Base-by-base conservation (phyloP, 768 basidiomycete species). In the Macrolepiota dolichaula region DNA sequence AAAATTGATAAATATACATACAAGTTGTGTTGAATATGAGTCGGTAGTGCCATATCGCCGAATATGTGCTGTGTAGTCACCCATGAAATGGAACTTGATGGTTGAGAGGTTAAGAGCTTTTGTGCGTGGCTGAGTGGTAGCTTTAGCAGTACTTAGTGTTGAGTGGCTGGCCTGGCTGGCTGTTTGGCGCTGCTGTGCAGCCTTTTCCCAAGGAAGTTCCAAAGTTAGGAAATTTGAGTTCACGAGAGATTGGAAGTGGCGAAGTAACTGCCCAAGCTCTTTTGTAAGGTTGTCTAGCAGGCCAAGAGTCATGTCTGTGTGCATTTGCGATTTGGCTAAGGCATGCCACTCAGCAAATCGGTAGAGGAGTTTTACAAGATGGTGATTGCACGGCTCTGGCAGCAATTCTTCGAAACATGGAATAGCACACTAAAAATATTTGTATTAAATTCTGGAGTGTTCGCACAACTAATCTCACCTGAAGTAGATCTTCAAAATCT, bases 341-440 rank as follows among this genome's bases (percentile, higher is more conserved):
- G 67, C 69, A 61, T 77, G 76, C 73, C 74, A 77, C 56, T 69
- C 65, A 0, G 70, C 68, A 32, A 69, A 66, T 0, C 57, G 40
- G 49, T 69, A 76, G 0, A 78, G 54, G 0, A 77, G 65, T 1
- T 64, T 68, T 12, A 64, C 61, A 0, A 75, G 44, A 1, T 55
- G 40, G 53, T 42, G 19, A 32, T 67, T 55, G 22, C 76, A 66
- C 0, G 57, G 55, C 3, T 69, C 57, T 0, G 65, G 69, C 0
- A 79, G 63, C 0, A 80, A 67, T 0, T 72, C 75, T n/a, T 79
- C 73, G 27, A 78, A 77, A 0, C 62, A 71, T 0, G 78, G 78
- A 0, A 79, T 70, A 1, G 69, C 62, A 61, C 73, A 76, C 77
- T 78, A 40, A 13, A 5, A 40, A 12, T 40, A 13, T 13, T 40